Evolutionary conservation across 176 grass and related monocot species (phyloP).

Genomic region (Rhynchospora pubera): DNA sequence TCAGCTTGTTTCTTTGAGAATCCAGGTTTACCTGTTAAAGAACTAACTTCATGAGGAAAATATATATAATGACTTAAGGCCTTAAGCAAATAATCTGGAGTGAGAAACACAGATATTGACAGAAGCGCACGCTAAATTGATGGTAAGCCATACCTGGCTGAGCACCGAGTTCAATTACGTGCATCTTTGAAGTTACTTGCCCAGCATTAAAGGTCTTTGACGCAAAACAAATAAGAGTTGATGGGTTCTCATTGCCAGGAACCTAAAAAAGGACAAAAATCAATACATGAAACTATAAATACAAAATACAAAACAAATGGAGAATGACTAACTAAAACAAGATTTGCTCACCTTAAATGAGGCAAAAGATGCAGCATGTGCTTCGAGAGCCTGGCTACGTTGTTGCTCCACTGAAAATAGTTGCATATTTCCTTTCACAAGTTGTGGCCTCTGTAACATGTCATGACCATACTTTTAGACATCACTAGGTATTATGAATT

Average conservation of each 20-base stretch:
- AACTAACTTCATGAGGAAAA: background rate
- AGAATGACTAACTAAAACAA: slow-evolving; percentile 1
- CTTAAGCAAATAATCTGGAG: background rate
- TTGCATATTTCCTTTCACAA: slow-evolving; percentile 98
- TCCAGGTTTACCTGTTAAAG: slow-evolving; percentile 57
- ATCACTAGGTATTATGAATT: background rate
- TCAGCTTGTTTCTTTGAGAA: slow-evolving; percentile 99
- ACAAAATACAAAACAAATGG: background rate
- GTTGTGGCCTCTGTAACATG: slow-evolving; percentile 65
- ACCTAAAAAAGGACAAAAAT: slow-evolving; percentile 34
- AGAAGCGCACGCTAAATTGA: background rate
- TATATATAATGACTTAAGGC: background rate
- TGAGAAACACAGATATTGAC: background rate
- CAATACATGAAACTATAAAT: background rate
- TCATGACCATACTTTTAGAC: slow-evolving; percentile 4
- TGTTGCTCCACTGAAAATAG: slow-evolving; percentile 98
- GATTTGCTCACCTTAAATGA: slow-evolving; percentile 58
- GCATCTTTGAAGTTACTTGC: slow-evolving; percentile 82
- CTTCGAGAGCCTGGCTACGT: slow-evolving; percentile 98
- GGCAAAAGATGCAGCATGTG: slow-evolving; percentile 90
- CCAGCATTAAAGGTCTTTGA: slow-evolving; percentile 86
- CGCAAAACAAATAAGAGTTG: slow-evolving; percentile 86
- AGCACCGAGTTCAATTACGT: slow-evolving; percentile 92
- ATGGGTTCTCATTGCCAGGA: slow-evolving; percentile 85
- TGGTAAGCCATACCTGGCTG: slow-evolving; percentile 55